phyloP scores from a whole-genome alignment of 176 grass and related monocot species.

The Miscanthus lutarioriparius region DNA sequence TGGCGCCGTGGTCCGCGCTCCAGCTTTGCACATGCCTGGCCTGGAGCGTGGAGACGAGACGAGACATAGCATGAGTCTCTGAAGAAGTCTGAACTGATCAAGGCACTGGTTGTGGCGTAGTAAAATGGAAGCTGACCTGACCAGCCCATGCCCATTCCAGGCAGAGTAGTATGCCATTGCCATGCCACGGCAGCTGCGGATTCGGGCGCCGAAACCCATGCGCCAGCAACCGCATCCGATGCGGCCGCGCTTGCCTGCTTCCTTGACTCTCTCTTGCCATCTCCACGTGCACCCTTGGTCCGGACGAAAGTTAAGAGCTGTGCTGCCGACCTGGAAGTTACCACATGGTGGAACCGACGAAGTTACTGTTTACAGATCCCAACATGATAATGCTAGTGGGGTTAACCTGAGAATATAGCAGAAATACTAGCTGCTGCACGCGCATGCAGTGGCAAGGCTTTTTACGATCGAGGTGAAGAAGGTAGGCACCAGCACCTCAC shows the following conservation, averaged over 20 bases:
- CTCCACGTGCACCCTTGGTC: constrained; percentile 32
- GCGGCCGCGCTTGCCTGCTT: no score
- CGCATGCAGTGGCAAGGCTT: not conserved
- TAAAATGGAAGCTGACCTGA: not conserved
- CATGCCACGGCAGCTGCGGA: not conserved
- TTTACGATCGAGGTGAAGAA: not conserved
- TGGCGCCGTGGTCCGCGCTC: not conserved
- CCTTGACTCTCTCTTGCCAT: not conserved
- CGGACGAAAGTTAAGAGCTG: not conserved
- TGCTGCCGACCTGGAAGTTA: constrained; percentile 12
- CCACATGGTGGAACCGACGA: not conserved
- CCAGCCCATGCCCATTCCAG: no score
- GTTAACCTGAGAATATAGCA: not conserved
- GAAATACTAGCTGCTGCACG: not conserved
- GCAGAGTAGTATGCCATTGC: no score
- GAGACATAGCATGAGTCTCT: no score
- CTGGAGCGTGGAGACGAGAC: not conserved
- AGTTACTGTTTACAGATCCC: constrained; percentile 39
- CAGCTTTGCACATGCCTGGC: not conserved
- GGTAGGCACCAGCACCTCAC: not conserved
- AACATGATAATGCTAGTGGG: not conserved
- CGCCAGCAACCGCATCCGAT: not conserved
- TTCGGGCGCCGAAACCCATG: constrained; percentile 37
- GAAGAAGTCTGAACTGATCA: not conserved
- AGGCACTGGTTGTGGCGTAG: not conserved